Evolutionary conservation across 106 monocot genomes (phyloP).

Genomic region (Agapanthus africanus): DNA sequence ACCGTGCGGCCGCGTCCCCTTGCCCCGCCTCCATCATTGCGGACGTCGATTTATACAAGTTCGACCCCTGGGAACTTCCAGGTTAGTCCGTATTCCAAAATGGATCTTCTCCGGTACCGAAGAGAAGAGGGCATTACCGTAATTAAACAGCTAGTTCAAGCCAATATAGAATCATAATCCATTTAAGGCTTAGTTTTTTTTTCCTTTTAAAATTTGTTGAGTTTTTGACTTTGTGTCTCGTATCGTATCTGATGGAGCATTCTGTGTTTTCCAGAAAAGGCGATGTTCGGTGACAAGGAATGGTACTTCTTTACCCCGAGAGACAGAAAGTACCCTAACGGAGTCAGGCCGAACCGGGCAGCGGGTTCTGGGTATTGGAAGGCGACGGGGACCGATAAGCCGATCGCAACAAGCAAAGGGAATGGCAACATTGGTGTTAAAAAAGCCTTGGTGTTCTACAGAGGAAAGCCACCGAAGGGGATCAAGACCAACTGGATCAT

Average conservation of each 20-base stretch:
- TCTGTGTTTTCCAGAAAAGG: constrained; percentile 11
- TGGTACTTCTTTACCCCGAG: constrained; percentile 34
- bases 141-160: too few relatives aligned
- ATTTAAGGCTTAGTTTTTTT: too few relatives aligned
- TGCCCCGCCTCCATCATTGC: constrained; percentile 26
- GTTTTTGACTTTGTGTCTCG: background rate
- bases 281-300: constrained; percentile 22
- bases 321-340: constrained; percentile 26
- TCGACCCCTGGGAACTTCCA: constrained; percentile 29
- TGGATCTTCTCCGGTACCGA: too few relatives aligned
- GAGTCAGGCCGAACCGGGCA: constrained; percentile 17
- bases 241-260: too few relatives aligned
- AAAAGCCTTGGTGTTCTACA: constrained; percentile 26
- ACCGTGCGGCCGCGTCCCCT: constrained; percentile 2
- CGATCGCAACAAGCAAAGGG: constrained; percentile 6
- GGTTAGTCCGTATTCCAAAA: too few relatives aligned
- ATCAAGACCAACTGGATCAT: constrained; percentile 71
- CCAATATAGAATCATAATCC: too few relatives aligned
- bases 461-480: constrained; percentile 18
- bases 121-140: too few relatives aligned
- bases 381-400: constrained; percentile 28
- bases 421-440: constrained; percentile 14
- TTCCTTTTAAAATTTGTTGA: background rate
- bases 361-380: constrained; percentile 28
- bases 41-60: too few relatives aligned